Conservation (phyloP, 2,329 filamentous ascomycete genomes). For the Ophiostoma ips region DNA sequence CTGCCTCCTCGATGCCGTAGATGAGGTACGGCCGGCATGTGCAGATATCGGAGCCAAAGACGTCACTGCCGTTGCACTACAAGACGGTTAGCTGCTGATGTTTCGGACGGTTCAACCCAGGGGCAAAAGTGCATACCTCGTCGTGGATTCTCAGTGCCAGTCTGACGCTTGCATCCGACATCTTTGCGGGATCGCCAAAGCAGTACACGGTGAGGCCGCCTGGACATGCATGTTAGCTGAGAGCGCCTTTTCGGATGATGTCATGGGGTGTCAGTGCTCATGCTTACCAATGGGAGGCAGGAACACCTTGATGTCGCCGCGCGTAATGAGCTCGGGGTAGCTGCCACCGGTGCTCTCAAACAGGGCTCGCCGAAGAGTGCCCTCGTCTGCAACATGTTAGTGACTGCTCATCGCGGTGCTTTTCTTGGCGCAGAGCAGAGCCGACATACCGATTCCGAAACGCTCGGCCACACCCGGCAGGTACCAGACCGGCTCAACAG, state of each 20-base stretch:
- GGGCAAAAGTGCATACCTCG: constrained; percentile 26
- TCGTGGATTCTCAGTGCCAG: constrained; percentile 73
- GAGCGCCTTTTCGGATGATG: background rate
- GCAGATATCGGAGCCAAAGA: constrained; percentile 96
- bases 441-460: constrained; percentile 62
- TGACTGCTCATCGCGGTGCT: too few relatives aligned
- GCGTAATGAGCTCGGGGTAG: constrained; percentile 91
- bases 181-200: constrained; percentile 88
- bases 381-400: constrained; percentile 51
- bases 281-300: constrained; percentile 69
- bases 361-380: constrained; percentile 66
- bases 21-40: constrained; percentile 92
- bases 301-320: constrained; percentile 89
- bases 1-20: constrained; percentile 93
- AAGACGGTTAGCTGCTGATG: background rate
- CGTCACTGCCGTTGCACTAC: constrained; percentile 84
- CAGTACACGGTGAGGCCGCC: constrained; percentile 90
- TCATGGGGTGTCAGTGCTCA: too few relatives aligned
- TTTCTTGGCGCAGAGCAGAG: too few relatives aligned
- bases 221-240: constrained; percentile 17
- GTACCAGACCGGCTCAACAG: constrained; percentile 90
- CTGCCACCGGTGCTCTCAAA: constrained; percentile 95
- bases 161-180: constrained; percentile 70
- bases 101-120: background rate
- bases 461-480: constrained; percentile 77